Percentiles rank a stretch among this genome's conserved stretches.
Evolutionary conservation across 148 eudicot genomes (phyloP).

Genomic region (Suaeda aralocaspica): DNA sequence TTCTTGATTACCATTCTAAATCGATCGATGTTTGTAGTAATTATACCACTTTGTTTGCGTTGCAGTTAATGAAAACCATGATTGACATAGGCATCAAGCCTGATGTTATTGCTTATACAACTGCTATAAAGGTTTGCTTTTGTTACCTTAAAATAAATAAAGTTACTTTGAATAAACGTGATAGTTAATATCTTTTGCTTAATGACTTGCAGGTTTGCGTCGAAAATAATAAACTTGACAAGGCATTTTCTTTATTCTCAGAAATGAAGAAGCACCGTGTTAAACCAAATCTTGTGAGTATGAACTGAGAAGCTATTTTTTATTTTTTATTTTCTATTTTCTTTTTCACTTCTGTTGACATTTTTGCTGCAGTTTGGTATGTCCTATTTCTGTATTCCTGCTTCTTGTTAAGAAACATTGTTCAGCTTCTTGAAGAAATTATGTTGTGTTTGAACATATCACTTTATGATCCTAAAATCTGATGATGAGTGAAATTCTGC

Average conservation of each 20-base stretch:
- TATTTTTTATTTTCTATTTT: neutral
- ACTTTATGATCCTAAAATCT: neutral
- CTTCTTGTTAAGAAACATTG: neutral
- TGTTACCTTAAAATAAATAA: neutral
- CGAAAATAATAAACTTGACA: slow-evolving; percentile 43
- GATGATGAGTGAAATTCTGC: slow-evolving; percentile 16
- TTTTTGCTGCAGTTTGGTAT: neutral
- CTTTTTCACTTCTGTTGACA: neutral
- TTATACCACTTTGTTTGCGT: neutral
- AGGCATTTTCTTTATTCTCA: slow-evolving; percentile 71
- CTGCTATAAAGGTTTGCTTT: slow-evolving; percentile 70
- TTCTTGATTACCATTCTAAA: neutral
- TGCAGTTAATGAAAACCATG: slow-evolving; percentile 81
- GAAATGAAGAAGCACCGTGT: slow-evolving; percentile 74
- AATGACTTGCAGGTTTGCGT: slow-evolving; percentile 64
- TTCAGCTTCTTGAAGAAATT: neutral
- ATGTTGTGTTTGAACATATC: slow-evolving; percentile 1
- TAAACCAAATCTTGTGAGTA: slow-evolving; percentile 77
- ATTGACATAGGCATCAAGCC: slow-evolving; percentile 65
- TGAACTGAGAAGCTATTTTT: neutral
- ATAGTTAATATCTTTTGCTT: slow-evolving; percentile 1
- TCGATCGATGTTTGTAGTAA: neutral
- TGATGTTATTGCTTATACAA: slow-evolving; percentile 83
- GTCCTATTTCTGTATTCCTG: neutral
- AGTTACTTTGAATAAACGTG: neutral